Evolutionary conservation across 2,329 filamentous ascomycete species (phyloP).

Genomic region (Lecanoromycetidae sp.): DNA sequence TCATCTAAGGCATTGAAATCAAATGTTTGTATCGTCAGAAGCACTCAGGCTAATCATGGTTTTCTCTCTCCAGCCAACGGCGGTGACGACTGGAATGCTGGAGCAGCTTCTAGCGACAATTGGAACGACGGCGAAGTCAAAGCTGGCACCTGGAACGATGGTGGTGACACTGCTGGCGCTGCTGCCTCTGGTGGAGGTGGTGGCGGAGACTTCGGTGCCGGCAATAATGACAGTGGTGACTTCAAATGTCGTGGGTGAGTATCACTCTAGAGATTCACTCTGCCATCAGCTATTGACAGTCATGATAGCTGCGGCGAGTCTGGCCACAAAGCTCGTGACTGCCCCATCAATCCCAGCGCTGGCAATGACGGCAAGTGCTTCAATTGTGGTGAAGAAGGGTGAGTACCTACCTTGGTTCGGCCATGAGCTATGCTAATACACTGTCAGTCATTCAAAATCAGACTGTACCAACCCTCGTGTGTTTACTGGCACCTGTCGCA

Average conservation of each 20-base stretch:
- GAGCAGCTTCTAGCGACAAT: no score
- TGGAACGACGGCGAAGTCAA: not conserved
- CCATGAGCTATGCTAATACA: not conserved
- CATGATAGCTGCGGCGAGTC: constrained; percentile 17
- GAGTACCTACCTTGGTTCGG: constrained; percentile 7
- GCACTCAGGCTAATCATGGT: not conserved
- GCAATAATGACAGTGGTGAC: not conserved
- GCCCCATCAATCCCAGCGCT: constrained; percentile 31
- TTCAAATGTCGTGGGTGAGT: constrained; percentile 12
- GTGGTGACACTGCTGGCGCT: not conserved
- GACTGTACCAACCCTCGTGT: constrained; percentile 33
- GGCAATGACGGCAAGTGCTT: constrained; percentile 31
- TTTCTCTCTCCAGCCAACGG: not conserved
- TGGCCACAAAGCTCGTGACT: constrained; percentile 28
- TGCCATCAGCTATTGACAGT: not conserved
- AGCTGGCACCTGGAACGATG: constrained; percentile 1
- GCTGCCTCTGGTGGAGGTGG: not conserved
- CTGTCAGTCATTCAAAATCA: constrained; percentile 29
- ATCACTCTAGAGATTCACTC: not conserved
- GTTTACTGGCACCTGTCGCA: constrained; percentile 32
- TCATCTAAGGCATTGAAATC: not conserved
- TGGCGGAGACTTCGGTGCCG: not conserved
- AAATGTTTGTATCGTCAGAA: not conserved
- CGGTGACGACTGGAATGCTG: constrained; percentile 4
- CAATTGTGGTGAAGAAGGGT: constrained; percentile 36